phyloP scores from a whole-genome alignment of 371 early-diverging fungal species.

The Lichtheimia ramosa region DNA sequence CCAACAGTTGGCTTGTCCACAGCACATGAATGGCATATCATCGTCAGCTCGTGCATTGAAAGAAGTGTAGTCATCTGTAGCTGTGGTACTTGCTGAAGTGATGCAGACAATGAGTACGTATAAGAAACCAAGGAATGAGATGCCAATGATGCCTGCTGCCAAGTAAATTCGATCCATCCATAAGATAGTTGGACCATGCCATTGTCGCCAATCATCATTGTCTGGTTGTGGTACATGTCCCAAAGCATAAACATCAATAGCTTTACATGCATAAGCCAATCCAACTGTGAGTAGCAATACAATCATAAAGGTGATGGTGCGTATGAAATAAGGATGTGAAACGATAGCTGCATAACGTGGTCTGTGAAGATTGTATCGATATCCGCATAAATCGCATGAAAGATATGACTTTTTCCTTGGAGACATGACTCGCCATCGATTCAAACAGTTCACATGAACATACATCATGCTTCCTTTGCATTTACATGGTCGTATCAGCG shows the following conservation, averaged over 20 bases:
- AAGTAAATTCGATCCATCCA: conserved; percentile 30
- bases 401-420: conserved; percentile 21
- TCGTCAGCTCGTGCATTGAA: not conserved
- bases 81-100: not conserved
- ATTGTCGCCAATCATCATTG: conserved; percentile 12
- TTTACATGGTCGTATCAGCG: conserved; percentile 31
- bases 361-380: conserved; percentile 24
- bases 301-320: conserved; percentile 12
- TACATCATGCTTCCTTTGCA: conserved; percentile 34
- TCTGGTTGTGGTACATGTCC: conserved; percentile 8
- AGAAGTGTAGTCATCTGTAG: not conserved
- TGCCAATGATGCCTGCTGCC: conserved; percentile 14
- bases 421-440: conserved; percentile 32
- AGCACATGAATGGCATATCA: conserved; percentile 1
- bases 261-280: conserved; percentile 16
- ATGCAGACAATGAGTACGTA: conserved; percentile 9
- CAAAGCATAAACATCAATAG: conserved; percentile 17
- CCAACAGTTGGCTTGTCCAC: conserved; percentile 14
- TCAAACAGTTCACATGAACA: conserved; percentile 29
- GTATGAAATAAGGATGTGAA: conserved; percentile 17
- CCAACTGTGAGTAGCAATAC: conserved; percentile 8
- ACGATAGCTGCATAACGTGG: conserved; percentile 24
- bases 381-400: conserved; percentile 28
- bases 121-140: conserved; percentile 21
- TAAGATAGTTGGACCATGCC: conserved; percentile 21